Base-by-base conservation (phyloP, 1,139 yeast species). In the Yamadazyma oceani region DNA sequence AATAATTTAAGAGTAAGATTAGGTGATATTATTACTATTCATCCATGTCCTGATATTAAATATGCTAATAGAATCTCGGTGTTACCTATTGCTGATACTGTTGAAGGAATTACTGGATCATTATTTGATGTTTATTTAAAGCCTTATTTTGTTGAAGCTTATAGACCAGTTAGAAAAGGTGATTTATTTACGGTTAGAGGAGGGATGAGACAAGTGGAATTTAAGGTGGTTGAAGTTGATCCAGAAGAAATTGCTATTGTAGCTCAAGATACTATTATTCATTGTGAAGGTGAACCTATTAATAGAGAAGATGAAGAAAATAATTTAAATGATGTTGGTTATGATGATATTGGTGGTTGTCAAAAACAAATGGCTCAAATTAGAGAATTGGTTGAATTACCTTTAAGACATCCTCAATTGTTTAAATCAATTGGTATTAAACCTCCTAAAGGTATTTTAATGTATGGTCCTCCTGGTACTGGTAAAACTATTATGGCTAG, bases 401-500 rank as follows among this genome's bases (percentile, higher is more conserved):
- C 97, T 17, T 78, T 90, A 57, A 85, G 97, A 70, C 97, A 90
- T 63, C 97, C 97, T 41, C 97, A 90, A 66, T 78, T 90, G 57
- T 90, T 90, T 77, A 90, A 90, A 72, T 82, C 94, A 35, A 90
- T 90, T 58, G 97, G 97, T 78, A 90, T 90, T 60, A 90, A 90
- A 65, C 97, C 97, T 25, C 97, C 97, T 43, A 85, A 87, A 63
- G 97, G 97, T 70, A 84, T 92, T 46, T 78, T 90, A 59, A 89
- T 90, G 97, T 92, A 84, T 60, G 97, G 97, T 55, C 97, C 97
- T 38, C 97, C 97, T 27, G 97, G 97, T 77, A 89, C 97, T 15
- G 97, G 97, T 82, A 89, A 89, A 66, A 89, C 97, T n/a, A 76
- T 92, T 51, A 90, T 92, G 96, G 99, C 99, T 3, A 82, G 98